These are phyloP conservation scores for Gracilaria domingensis DNA, from an alignment of 23 red algal genomes.

Conservation along the genomic window DNA sequence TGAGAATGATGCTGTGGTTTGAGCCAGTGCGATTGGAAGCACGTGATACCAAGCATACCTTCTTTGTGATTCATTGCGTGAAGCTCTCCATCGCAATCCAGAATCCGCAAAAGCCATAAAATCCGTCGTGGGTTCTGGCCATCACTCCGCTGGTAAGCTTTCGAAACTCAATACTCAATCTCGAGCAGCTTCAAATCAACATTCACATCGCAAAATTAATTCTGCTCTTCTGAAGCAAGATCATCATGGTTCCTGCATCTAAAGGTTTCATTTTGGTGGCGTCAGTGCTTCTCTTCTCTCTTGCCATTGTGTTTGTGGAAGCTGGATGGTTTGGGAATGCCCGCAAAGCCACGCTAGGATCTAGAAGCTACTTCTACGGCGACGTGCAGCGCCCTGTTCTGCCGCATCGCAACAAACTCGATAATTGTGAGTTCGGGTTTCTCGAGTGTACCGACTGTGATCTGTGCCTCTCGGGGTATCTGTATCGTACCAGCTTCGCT, in stretches of 20 bases:
- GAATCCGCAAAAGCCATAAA: no score
- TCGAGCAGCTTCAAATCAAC: not conserved
- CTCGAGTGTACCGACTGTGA: not conserved
- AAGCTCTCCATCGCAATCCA: no score
- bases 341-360: not conserved
- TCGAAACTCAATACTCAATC: not conserved
- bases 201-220: not conserved
- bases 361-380: not conserved
- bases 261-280: not conserved
- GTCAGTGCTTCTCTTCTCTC: not conserved
- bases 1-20: not conserved
- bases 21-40: not conserved
- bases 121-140: not conserved
- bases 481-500: not conserved
- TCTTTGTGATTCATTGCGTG: no score
- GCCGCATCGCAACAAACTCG: not conserved
- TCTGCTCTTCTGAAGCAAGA: not conserved
- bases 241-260: not conserved
- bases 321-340: not conserved
- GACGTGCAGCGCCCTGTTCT: not conserved
- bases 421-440: not conserved
- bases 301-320: not conserved
- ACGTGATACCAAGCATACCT: not conserved
- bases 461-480: not conserved
- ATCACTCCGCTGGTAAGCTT: not conserved